Percentiles rank a stretch among this genome's conserved stretches.
Evolutionary conservation across 257 asterid genomes (phyloP).

Genomic region (Solanum dulcamara): DNA sequence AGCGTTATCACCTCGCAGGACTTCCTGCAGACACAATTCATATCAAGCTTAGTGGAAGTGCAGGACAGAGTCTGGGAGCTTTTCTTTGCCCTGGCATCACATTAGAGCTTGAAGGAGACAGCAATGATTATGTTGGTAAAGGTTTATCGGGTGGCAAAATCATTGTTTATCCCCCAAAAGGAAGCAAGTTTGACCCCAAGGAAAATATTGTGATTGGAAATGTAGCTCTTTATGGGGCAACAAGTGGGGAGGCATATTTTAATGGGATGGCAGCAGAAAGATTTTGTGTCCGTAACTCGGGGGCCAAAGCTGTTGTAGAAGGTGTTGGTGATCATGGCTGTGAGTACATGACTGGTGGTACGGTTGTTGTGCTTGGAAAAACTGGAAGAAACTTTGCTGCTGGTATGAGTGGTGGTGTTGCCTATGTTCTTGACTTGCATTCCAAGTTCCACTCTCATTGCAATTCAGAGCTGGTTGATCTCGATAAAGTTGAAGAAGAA

Average conservation of each 20-base stretch:
- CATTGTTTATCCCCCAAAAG: conserved; percentile 81
- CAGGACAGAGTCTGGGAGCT: conserved; percentile 99
- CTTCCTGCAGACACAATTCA: conserved; percentile 85
- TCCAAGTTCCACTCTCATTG: conserved; percentile 64
- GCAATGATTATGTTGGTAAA: conserved; percentile 98
- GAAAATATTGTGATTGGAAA: conserved; percentile 96
- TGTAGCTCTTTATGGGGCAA: conserved; percentile 96
- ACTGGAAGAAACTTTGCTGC: conserved; percentile 98
- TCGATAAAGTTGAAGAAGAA: conserved; percentile 81
- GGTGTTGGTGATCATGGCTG: conserved; percentile 99
- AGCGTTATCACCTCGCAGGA: conserved; percentile 60
- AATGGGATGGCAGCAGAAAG: conserved; percentile 99
- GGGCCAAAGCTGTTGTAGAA: conserved; percentile 95
- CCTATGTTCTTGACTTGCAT: conserved; percentile 78
- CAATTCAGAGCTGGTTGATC: conserved; percentile 87
- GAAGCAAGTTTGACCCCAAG: conserved; percentile 81
- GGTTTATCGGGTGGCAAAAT: conserved; percentile 96
- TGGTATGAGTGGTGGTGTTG: conserved; percentile 98
- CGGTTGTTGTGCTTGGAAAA: conserved; percentile 79
- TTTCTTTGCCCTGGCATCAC: conserved; percentile 92
- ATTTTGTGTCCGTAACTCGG: conserved; percentile 96
- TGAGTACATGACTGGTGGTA: conserved; percentile 99
- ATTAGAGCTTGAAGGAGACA: conserved; percentile 95
- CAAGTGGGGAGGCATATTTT: conserved; percentile 91
- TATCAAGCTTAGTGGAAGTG: conserved; percentile 86